These are phyloP conservation scores for Chlamydomonas incerta DNA, from an alignment of 139 green algal genomes.

Conservation along the genomic window DNA sequence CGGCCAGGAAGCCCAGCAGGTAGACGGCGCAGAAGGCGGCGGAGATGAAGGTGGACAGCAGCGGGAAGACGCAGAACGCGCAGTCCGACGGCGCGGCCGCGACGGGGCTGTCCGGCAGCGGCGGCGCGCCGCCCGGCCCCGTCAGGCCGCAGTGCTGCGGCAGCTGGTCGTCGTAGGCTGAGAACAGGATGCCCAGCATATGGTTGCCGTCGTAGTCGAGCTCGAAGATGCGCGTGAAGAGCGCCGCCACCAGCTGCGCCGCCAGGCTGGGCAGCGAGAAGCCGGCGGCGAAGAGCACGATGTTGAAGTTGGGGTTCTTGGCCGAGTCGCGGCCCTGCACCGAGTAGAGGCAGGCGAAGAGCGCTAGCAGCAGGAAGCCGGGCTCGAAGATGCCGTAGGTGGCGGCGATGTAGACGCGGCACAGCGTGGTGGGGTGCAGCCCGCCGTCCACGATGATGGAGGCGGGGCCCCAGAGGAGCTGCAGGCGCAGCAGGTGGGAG, in stretches of 20 bases:
- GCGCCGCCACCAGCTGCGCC: conserved; percentile 57
- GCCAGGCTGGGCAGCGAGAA: conserved; percentile 59
- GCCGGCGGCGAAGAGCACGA: conserved; percentile 59
- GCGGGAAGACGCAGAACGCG: conserved; percentile 62
- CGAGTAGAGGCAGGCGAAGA: conserved; percentile 68
- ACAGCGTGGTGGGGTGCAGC: conserved; percentile 38
- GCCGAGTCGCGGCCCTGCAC: conserved; percentile 46
- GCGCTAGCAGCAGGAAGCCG: conserved; percentile 57
- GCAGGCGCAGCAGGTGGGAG: conserved; percentile 44
- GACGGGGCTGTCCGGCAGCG: not conserved
- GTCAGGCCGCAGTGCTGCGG: not conserved
- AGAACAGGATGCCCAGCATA: conserved; percentile 36
- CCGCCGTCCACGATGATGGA: conserved; percentile 39
- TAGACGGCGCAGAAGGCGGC: conserved; percentile 51
- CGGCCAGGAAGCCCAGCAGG: conserved; percentile 48
- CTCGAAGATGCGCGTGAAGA: conserved; percentile 60
- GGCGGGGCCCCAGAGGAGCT: conserved; percentile 53
- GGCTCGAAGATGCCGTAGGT: conserved; percentile 66
- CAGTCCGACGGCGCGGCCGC: conserved; percentile 12
- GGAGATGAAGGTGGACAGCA: conserved; percentile 61
- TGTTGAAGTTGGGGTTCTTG: conserved; percentile 50
- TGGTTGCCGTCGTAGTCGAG: conserved; percentile 33
- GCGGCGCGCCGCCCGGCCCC: not conserved
- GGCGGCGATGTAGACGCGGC: conserved; percentile 59
- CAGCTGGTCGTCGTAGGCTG: conserved; percentile 9